A percentile compares a stretch with the other conserved stretches of the same genome.
These are phyloP conservation scores for Orbilia blumenaviensis DNA, from an alignment of 2,329 filamentous ascomycete genomes.

Conservation along the genomic window DNA sequence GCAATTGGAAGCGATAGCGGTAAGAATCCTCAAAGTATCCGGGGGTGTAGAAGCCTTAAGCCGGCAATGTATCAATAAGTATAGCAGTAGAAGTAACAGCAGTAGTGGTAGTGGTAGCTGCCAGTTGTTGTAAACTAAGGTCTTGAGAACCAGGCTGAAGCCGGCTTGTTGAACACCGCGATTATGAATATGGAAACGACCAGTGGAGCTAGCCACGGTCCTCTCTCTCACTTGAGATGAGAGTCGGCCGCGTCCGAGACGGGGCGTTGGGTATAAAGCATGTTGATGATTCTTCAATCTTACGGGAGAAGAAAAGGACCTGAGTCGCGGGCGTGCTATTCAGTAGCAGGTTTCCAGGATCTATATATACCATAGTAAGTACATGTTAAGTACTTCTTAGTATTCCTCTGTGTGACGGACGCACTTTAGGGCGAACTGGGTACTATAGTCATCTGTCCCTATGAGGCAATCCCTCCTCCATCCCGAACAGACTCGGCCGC, in stretches of 20 bases:
- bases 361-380: constrained; percentile 13
- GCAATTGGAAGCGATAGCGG: neutral
- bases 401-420: constrained; percentile 1
- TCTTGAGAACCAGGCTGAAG: neutral
- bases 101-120: too few species aligned
- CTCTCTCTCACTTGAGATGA: constrained; percentile 46
- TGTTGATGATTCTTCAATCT: constrained; percentile 26
- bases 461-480: constrained; percentile 23
- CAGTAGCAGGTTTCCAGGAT: constrained; percentile 14
- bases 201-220: constrained; percentile 18
- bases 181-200: constrained; percentile 9
- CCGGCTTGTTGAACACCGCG: neutral
- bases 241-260: constrained; percentile 49
- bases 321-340: constrained; percentile 21
- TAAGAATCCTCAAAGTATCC: too few species aligned
- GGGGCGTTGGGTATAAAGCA: constrained; percentile 40
- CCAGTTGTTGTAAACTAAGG: neutral
- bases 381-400: too few species aligned
- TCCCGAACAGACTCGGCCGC: constrained; percentile 22
- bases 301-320: neutral
- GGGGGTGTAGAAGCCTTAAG: neutral
- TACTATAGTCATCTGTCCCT: constrained; percentile 13
- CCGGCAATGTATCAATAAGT: neutral
- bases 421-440: neutral
- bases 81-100: too few species aligned